phyloP scores from a whole-genome alignment of 306 rosid genomes.

The Astragalus glycyphyllos region DNA sequence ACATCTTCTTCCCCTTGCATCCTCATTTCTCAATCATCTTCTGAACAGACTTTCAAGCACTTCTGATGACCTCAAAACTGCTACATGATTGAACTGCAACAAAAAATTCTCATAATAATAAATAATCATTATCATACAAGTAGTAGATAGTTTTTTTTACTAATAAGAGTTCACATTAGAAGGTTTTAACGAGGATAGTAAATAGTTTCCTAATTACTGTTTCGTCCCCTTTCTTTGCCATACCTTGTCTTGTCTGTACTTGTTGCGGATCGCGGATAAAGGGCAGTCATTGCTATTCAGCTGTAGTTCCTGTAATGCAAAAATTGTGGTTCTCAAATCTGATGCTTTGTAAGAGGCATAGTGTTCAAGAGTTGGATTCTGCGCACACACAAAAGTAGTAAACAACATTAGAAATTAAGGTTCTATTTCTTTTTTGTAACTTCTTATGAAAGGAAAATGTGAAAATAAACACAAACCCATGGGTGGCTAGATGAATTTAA shows the following conservation, averaged over 20 bases:
- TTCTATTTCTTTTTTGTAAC: conserved; percentile 31
- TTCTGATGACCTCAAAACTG: conserved; percentile 68
- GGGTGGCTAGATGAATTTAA: conserved; percentile 82
- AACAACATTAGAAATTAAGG: background rate
- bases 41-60: conserved; percentile 70
- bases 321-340: conserved; percentile 70
- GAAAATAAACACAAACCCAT: conserved; percentile 69
- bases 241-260: conserved; percentile 87
- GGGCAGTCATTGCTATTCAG: conserved; percentile 70
- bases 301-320: conserved; percentile 83
- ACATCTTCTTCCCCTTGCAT: too few species aligned
- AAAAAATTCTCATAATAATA: conserved; percentile 22
- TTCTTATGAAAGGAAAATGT: too few species aligned
- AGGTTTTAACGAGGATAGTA: too few species aligned
- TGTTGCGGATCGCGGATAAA: conserved; percentile 63
- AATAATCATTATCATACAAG: conserved; percentile 31
- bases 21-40: conserved; percentile 41
- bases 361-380: conserved; percentile 87
- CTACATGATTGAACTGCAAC: conserved; percentile 75
- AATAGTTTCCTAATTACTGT: background rate
- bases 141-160: background rate
- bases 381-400: conserved; percentile 39
- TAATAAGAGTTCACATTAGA: too few species aligned
- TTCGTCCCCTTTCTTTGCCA: background rate
- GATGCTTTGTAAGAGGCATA: conserved; percentile 72